A percentile compares a stretch with the other conserved stretches of the same genome.
These are phyloP conservation scores for Plantago coronopus DNA, from an alignment of 305 asterid species.

Conservation along the genomic window DNA sequence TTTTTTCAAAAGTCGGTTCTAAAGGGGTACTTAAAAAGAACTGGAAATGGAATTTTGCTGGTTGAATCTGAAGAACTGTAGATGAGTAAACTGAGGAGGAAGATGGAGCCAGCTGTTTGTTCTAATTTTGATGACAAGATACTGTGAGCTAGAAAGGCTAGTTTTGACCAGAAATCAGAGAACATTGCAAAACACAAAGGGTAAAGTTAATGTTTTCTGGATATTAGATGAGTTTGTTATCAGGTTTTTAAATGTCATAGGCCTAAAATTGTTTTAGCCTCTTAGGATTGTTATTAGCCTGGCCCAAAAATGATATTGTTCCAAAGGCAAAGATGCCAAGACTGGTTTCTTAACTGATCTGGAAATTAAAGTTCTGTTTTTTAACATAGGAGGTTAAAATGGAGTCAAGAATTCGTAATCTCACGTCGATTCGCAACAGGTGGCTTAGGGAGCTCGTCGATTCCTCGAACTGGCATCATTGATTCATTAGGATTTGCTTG, in stretches of 20 bases:
- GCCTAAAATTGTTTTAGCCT: too few relatives aligned
- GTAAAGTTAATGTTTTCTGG: slow-evolving; percentile 24
- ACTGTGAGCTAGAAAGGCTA: slow-evolving; percentile 40
- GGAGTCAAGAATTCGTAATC: slow-evolving; percentile 16
- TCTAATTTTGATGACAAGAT: slow-evolving; percentile 32
- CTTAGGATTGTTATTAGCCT: too few relatives aligned
- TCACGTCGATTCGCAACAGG: slow-evolving; percentile 89
- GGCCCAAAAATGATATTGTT: too few relatives aligned
- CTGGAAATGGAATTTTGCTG: neutral
- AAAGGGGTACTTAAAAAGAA: neutral
- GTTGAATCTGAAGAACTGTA: slow-evolving; percentile 30
- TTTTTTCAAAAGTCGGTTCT: neutral
- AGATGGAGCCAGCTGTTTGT: slow-evolving; percentile 17
- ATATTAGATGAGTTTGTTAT: slow-evolving; percentile 2
- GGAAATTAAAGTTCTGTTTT: too few relatives aligned
- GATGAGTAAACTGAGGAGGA: slow-evolving; percentile 28
- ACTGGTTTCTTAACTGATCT: too few relatives aligned
- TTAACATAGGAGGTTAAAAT: neutral
- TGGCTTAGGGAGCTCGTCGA: slow-evolving; percentile 89
- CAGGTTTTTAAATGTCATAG: neutral
- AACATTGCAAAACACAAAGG: slow-evolving; percentile 24
- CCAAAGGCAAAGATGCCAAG: too few relatives aligned
- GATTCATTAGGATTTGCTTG: slow-evolving; percentile 62
- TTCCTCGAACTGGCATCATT: slow-evolving; percentile 65
- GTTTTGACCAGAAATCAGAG: slow-evolving; percentile 30